Percentiles rank a stretch among this genome's conserved stretches.
Conservation (phyloP, 257 asterid genomes). For the Lavandula angustifolia region DNA sequence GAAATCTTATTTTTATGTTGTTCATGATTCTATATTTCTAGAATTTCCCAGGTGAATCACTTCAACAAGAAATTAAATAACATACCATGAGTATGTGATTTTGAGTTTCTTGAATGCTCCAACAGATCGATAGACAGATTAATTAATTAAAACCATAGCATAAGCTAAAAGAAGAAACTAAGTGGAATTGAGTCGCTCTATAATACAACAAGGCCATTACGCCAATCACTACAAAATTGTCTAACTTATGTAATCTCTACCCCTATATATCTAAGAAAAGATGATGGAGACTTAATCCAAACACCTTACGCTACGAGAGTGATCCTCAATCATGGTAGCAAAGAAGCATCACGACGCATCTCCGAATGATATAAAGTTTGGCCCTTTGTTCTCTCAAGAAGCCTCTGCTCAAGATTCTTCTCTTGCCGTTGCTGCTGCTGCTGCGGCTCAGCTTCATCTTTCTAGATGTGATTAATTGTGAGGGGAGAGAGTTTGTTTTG, state of each 20-base stretch:
- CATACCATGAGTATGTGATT: too few species aligned
- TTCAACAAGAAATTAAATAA: background rate
- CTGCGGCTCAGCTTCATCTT: constrained; percentile 39
- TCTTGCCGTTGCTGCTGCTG: constrained; percentile 30
- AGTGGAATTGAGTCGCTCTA: constrained; percentile 8
- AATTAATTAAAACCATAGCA: background rate
- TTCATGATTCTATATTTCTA: background rate
- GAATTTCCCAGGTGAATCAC: background rate
- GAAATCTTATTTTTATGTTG: background rate
- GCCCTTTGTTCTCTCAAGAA: constrained; percentile 65
- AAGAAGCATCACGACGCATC: constrained; percentile 81
- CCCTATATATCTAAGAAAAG: background rate
- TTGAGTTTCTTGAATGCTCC: background rate
- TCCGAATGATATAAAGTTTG: constrained; percentile 55
- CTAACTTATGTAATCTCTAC: background rate
- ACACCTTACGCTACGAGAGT: too few species aligned
- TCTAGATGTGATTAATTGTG: background rate
- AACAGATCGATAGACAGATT: background rate
- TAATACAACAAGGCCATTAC: constrained; percentile 27
- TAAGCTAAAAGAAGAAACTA: background rate
- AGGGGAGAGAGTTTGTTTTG: background rate
- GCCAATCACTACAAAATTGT: constrained; percentile 53
- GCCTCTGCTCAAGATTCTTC: constrained; percentile 48
- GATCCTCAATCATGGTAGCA: constrained; percentile 57
- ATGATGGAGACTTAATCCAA: too few species aligned